Percentiles rank a stretch among this genome's conserved stretches.
phyloP scores from a whole-genome alignment of 371 early-diverging fungal genomes.

The Syncephalastrum racemosum region DNA sequence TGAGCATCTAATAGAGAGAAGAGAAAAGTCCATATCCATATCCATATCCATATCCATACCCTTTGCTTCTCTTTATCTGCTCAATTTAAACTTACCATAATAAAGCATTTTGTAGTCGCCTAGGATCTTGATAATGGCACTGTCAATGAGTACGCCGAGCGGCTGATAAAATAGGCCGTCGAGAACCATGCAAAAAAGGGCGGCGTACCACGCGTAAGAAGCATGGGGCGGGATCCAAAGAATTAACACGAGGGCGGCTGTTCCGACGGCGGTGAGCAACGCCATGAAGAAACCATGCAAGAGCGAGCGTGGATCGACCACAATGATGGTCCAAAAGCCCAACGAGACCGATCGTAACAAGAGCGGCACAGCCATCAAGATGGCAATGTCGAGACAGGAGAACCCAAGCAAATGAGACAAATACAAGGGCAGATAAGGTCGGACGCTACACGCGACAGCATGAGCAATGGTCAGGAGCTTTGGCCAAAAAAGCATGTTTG shows the following conservation, averaged over 20 bases:
- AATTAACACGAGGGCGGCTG: conserved; percentile 28
- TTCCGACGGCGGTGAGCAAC: conserved; percentile 36
- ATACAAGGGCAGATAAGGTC: conserved; percentile 34
- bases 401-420: conserved; percentile 34
- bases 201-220: conserved; percentile 29
- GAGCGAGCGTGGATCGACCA: conserved; percentile 27
- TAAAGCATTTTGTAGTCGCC: conserved; percentile 24
- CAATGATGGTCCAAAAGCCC: conserved; percentile 29
- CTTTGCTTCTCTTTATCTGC: neutral
- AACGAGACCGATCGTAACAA: conserved; percentile 22
- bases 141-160: conserved; percentile 19
- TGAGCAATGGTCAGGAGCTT: conserved; percentile 40
- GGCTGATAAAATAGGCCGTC: conserved; percentile 35
- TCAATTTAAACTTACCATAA: conserved; percentile 10
- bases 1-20: conserved; percentile 17
- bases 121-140: conserved; percentile 26
- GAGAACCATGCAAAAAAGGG: conserved; percentile 26
- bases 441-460: conserved; percentile 37
- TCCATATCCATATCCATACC: neutral
- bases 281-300: conserved; percentile 42
- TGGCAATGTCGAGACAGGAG: conserved; percentile 20
- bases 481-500: conserved; percentile 36
- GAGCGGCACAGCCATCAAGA: conserved; percentile 18
- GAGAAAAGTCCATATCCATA: conserved; percentile 1
- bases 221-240: conserved; percentile 35